A percentile compares a stretch with the other conserved stretches of the same genome.
These are phyloP conservation scores for Biscogniauxia sp. DNA, from an alignment of 2,329 filamentous ascomycete genomes.

Conservation along the genomic window DNA sequence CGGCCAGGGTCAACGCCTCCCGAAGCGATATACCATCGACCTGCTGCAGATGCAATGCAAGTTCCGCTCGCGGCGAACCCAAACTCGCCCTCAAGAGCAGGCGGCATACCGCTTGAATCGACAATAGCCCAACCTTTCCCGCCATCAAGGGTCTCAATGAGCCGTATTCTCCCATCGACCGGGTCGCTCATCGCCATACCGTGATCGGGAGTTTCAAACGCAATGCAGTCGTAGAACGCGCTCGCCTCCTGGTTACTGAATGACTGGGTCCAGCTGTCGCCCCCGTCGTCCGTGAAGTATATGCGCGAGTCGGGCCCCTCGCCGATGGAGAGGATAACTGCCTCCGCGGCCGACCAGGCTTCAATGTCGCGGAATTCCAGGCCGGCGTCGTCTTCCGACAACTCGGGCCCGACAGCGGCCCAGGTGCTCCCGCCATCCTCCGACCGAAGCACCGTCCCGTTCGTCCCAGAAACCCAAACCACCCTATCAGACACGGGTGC, in stretches of 20 bases:
- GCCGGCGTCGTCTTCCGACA: slow-evolving; percentile 19
- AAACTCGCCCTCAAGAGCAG: slow-evolving; percentile 28
- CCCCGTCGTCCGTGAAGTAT: slow-evolving; percentile 31
- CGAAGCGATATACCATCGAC: slow-evolving; percentile 30
- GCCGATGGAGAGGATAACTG: slow-evolving; percentile 39
- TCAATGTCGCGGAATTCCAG: slow-evolving; percentile 37
- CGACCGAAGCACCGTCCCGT: slow-evolving; percentile 31
- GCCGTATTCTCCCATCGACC: slow-evolving; percentile 32
- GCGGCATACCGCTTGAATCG: slow-evolving; percentile 25
- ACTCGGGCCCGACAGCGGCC: slow-evolving; percentile 30
- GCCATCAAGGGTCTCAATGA: slow-evolving; percentile 32
- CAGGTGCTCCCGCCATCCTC: slow-evolving; percentile 30
- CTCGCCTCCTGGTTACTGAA: slow-evolving; percentile 30
- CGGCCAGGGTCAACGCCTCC: slow-evolving; percentile 30
- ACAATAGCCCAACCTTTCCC: slow-evolving; percentile 28
- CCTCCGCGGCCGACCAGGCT: slow-evolving; percentile 40
- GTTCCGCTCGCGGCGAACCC: slow-evolving; percentile 36
- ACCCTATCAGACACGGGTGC: slow-evolving; percentile 30
- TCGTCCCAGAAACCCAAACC: slow-evolving; percentile 33
- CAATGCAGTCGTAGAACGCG: slow-evolving; percentile 36
- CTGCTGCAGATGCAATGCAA: slow-evolving; percentile 29
- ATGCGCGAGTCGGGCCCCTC: slow-evolving; percentile 31
- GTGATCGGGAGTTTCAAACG: slow-evolving; percentile 24
- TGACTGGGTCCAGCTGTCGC: slow-evolving; percentile 25
- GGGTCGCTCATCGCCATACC: slow-evolving; percentile 35